Conservation (phyloP, 768 basidiomycete genomes). For the Coprinopsis strossmayeri region DNA sequence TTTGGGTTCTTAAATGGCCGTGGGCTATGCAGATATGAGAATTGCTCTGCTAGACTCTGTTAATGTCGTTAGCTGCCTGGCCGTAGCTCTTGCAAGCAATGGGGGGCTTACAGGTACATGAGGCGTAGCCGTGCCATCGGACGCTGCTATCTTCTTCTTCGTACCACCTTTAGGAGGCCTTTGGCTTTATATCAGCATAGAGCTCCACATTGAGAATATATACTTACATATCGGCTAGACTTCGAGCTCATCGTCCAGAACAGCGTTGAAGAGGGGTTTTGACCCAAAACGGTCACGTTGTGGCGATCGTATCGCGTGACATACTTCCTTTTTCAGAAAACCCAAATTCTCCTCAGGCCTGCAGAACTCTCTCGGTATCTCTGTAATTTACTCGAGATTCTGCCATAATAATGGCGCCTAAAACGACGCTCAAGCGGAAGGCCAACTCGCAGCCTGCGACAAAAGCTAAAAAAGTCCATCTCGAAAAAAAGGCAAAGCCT, state of each 20-base stretch:
- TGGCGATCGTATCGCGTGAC: no score
- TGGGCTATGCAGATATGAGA: constrained; percentile 64
- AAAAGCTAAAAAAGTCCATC: constrained; percentile 45
- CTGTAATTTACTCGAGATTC: neutral
- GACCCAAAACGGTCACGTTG: no score
- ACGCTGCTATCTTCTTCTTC: constrained; percentile 32
- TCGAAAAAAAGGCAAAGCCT: constrained; percentile 31
- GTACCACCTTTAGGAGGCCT: constrained; percentile 42
- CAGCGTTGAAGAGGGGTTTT: no score
- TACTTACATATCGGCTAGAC: neutral
- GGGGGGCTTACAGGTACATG: constrained; percentile 29
- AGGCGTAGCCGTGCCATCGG: constrained; percentile 40
- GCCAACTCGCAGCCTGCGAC: constrained; percentile 39
- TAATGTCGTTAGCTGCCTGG: neutral
- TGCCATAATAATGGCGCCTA: constrained; percentile 31
- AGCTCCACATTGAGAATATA: neutral
- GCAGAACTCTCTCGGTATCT: constrained; percentile 1
- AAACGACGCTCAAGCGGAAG: constrained; percentile 43
- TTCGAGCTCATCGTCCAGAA: neutral
- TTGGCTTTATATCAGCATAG: neutral
- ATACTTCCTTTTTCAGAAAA: no score
- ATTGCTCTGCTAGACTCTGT: constrained; percentile 66
- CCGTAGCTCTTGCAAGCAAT: neutral
- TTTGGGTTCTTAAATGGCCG: constrained; percentile 74
- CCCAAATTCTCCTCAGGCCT: no score